A percentile compares a stretch with the other conserved stretches of the same genome.
Conservation (phyloP, 805 yeast genomes). For the Yamadazyma kitorensis region DNA sequence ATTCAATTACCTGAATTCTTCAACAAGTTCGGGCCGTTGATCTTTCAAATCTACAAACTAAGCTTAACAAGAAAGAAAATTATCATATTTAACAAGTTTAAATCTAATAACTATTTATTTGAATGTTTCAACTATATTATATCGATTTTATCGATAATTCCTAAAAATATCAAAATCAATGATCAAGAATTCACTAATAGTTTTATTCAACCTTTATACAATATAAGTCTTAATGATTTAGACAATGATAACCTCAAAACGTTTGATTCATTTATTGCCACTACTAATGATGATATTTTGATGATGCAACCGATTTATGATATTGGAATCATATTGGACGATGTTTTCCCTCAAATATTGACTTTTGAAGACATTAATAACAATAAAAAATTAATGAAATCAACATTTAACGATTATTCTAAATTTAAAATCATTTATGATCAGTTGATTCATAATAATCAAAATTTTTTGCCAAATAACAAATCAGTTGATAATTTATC, state of each 20-base stretch:
- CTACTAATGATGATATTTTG: conserved; percentile 66
- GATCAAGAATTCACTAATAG: conserved; percentile 34
- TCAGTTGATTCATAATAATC: conserved; percentile 9
- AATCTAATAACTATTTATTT: conserved; percentile 17
- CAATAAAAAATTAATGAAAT: conserved; percentile 14
- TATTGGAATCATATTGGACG: conserved; percentile 26
- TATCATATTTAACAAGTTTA: conserved; percentile 40
- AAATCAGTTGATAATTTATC: conserved; percentile 13
- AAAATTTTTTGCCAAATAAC: conserved; percentile 2
- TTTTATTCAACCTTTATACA: conserved; percentile 53
- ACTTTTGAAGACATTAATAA: conserved; percentile 5
- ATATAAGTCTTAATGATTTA: conserved; percentile 59
- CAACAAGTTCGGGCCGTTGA: conserved; percentile 58
- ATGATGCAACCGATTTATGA: conserved; percentile 58
- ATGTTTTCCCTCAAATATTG: conserved; percentile 9
- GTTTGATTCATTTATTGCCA: conserved; percentile 38
- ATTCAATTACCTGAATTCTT: conserved; percentile 42
- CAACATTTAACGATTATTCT: conserved; percentile 36
- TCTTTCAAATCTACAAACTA: conserved; percentile 63
- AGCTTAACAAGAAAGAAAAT: conserved; percentile 57
- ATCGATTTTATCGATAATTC: conserved; percentile 60
- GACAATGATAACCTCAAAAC: conserved; percentile 5
- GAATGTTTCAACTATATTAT: conserved; percentile 56
- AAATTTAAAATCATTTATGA: conserved; percentile 34
- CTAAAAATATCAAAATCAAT: conserved; percentile 46